Evolutionary conservation across 192 early-diverging fungal species (phyloP), one percentile per base, ranked within the genome.

Genomic region (Geosiphon pyriformis): DNA sequence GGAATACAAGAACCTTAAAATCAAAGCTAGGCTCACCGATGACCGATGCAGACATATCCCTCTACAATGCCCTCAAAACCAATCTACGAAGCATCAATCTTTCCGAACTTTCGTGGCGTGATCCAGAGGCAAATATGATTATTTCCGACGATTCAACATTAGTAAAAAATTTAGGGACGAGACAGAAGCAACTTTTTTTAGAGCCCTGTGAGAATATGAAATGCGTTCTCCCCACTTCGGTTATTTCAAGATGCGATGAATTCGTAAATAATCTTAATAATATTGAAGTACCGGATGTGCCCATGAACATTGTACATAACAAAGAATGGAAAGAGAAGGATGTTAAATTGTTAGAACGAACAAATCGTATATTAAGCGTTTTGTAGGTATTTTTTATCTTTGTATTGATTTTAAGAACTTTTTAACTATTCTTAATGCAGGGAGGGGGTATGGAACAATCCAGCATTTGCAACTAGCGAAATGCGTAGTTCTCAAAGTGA

Each of bases 121-220:
- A 64, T 32, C 50, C 27, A 11, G 50, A 64, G 30, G 62, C n/a
- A 33, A 64, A 46, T 18, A 64, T 64, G 30, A 27, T 64, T 51
- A 34, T 64, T 35, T 49, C 25, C 25, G 59, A 61, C 35, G 37
- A 42, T 15, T 61, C 59, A 46, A 42, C 27, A 17, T 42, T 64
- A 10, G 32, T 64, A 42, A 64, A 54, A 54, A 35, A 17, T 37
- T 65, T 65, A 18, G 23, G 31, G 32, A 42, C 2, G n/a, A 65
- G 51, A 22, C 32, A 65, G 8, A 65, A 54, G 31, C 0, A 18
- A 17, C 31, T 25, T 49, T 53, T 65, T 52, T 65, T 54, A 27
- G 33, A 51, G 50, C 50, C 49, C 2, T 22, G 51, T 52, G 47
- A 63, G 37, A 64, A 52, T 64, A 64, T 64, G 30, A 64, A 64